Conservation (phyloP, 805 yeast species). For the Komagataella pastoris region DNA sequence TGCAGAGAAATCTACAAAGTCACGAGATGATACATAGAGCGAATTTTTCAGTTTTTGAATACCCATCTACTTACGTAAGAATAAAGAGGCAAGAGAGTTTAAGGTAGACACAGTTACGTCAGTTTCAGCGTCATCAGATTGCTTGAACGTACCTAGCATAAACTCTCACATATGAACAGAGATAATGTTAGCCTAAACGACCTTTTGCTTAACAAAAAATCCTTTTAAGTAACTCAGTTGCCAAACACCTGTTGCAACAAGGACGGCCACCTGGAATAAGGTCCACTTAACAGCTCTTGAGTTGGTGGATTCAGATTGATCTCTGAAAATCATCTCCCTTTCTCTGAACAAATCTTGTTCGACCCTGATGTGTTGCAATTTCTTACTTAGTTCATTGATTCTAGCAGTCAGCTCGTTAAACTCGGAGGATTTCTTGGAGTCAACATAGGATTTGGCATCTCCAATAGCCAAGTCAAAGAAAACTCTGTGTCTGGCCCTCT, state of each 20-base stretch:
- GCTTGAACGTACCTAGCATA: not conserved
- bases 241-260: conserved; percentile 58
- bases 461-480: conserved; percentile 60
- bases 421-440: conserved; percentile 50
- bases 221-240: conserved; percentile 63
- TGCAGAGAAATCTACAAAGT: not conserved
- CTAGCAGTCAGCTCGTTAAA: conserved; percentile 42
- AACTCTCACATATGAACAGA: not conserved
- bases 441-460: conserved; percentile 46
- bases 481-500: conserved; percentile 44
- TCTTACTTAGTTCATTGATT: conserved; percentile 40
- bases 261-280: conserved; percentile 46
- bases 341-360: conserved; percentile 62
- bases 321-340: conserved; percentile 63
- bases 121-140: not conserved
- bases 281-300: conserved; percentile 66
- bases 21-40: not conserved
- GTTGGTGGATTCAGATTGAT: conserved; percentile 58
- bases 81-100: not conserved
- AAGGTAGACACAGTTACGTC: not conserved
- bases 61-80: not conserved
- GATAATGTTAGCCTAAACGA: conserved; percentile 23
- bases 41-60: not conserved
- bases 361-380: conserved; percentile 45
- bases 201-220: conserved; percentile 70